Conservation (phyloP, 441 rosid genomes). For the Euphorbia celastroides region DNA sequence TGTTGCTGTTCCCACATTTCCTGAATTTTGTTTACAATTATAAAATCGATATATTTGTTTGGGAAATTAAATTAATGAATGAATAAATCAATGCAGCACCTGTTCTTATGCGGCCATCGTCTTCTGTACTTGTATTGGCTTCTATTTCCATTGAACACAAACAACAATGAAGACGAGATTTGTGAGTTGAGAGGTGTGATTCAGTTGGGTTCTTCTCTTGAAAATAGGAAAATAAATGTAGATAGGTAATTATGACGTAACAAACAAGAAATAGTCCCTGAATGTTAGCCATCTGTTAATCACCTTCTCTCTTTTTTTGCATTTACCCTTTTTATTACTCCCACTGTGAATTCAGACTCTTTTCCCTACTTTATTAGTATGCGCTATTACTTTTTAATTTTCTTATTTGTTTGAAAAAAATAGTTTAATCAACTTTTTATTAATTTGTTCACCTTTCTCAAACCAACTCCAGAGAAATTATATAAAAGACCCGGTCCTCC, state of each 20-base stretch:
- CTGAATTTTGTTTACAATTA: constrained; percentile 7
- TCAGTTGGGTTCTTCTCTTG: background rate
- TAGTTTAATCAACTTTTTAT: too few relatives aligned
- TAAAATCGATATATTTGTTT: too few relatives aligned
- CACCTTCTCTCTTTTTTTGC: background rate
- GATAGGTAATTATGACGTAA: background rate
- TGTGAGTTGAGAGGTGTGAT: background rate
- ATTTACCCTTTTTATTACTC: background rate
- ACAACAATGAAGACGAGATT: background rate
- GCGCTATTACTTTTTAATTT: too few relatives aligned
- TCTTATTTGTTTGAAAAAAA: too few relatives aligned
- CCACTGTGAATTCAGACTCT: background rate
- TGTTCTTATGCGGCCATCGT: background rate
- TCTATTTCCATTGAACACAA: background rate
- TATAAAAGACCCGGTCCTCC: too few relatives aligned
- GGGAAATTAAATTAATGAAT: too few relatives aligned
- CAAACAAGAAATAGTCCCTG: background rate
- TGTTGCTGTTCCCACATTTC: constrained; percentile 23
- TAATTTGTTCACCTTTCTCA: too few relatives aligned
- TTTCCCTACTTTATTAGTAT: background rate
- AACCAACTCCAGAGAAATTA: too few relatives aligned
- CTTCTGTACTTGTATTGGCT: background rate
- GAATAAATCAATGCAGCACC: background rate
- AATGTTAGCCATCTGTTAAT: background rate
- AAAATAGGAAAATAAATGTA: background rate